phyloP scores from a whole-genome alignment of 768 basidiomycete genomes.

The Collybia sordida region DNA sequence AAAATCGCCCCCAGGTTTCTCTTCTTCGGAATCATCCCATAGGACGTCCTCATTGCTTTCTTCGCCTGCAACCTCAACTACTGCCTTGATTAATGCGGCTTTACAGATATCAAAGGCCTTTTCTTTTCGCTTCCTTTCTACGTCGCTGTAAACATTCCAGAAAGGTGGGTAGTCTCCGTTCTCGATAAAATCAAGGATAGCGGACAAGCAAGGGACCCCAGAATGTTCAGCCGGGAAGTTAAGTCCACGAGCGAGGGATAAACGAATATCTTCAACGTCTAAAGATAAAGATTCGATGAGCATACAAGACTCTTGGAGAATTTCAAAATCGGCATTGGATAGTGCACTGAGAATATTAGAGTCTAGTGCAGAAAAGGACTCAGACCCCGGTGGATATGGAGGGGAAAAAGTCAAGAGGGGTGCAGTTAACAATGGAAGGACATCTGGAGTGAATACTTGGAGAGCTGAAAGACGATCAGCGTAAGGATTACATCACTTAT shows the following conservation, averaged over 20 bases:
- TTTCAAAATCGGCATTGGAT: constrained; percentile 66
- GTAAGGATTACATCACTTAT: neutral
- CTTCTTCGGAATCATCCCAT: constrained; percentile 65
- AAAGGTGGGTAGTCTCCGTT: constrained; percentile 63
- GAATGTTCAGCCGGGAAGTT: constrained; percentile 57
- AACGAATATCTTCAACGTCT: constrained; percentile 75
- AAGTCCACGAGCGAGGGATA: constrained; percentile 67
- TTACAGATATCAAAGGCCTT: constrained; percentile 82
- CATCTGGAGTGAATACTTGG: constrained; percentile 59
- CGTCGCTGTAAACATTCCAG: constrained; percentile 55
- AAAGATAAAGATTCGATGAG: constrained; percentile 75
- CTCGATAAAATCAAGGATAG: constrained; percentile 75
- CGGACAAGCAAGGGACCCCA: constrained; percentile 56
- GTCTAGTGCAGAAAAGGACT: constrained; percentile 36
- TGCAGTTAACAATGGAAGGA: constrained; percentile 61
- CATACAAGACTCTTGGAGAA: constrained; percentile 72
- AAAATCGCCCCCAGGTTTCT: constrained; percentile 66
- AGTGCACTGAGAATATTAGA: constrained; percentile 44
- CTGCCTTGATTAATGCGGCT: constrained; percentile 79
- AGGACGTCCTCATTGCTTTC: constrained; percentile 74
- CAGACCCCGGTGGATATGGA: constrained; percentile 39
- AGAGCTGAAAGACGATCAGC: constrained; percentile 34
- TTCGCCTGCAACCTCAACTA: constrained; percentile 85
- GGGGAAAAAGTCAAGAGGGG: constrained; percentile 62
- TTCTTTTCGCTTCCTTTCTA: constrained; percentile 58